These are phyloP conservation scores for Populus trichocarpa DNA, from an alignment of 441 rosid genomes.

Conservation along the genomic window DNA sequence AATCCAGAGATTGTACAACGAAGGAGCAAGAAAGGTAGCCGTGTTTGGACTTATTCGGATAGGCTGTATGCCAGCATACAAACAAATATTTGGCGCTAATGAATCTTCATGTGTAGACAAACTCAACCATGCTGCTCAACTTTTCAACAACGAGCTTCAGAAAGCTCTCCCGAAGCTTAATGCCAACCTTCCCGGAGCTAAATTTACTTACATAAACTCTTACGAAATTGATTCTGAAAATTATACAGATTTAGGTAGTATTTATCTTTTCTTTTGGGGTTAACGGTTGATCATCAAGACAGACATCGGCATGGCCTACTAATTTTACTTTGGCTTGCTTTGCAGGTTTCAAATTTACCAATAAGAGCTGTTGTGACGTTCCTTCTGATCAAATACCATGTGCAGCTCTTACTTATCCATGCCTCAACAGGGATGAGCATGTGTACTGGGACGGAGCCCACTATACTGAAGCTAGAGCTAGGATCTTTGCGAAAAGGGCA, in stretches of 20 bases:
- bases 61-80: not conserved
- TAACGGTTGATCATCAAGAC: not conserved
- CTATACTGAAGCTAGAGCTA: not conserved
- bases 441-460: not conserved
- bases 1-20: not conserved
- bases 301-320: not conserved
- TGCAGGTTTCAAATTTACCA: not conserved
- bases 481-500: not conserved
- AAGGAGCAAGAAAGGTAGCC: slow-evolving; percentile 5
- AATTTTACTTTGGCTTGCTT: not conserved
- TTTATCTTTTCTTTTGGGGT: no score
- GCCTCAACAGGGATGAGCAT: not conserved
- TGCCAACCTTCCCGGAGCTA: not conserved
- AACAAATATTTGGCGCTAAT: not conserved
- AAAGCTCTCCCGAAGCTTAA: not conserved
- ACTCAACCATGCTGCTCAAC: not conserved
- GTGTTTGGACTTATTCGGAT: not conserved
- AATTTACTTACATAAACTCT: not conserved
- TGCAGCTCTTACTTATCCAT: not conserved
- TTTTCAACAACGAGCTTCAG: not conserved
- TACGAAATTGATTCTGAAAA: not conserved
- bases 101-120: not conserved
- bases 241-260: not conserved
- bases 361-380: not conserved
- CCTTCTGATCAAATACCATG: not conserved